Percentiles rank a stretch among this genome's conserved stretches.
Evolutionary conservation across 331 rosid genomes (phyloP).

Genomic region (Malus hybrid): DNA sequence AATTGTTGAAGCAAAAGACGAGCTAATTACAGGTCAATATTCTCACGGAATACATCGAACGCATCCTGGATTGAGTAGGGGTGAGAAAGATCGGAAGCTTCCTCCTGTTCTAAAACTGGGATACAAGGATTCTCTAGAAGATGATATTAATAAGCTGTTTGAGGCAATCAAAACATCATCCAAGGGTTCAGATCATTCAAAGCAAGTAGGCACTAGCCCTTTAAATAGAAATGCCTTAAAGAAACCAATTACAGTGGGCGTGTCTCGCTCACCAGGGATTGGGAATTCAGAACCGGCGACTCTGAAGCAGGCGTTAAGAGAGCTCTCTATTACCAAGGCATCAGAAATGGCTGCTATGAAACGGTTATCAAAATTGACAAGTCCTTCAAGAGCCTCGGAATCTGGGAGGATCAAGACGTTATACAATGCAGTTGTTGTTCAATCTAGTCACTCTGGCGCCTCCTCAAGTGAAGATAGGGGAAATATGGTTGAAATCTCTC

Average conservation of each 20-base stretch:
- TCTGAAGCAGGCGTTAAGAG: conserved; percentile 92
- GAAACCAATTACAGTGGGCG: conserved; percentile 63
- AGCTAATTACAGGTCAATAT: conserved; percentile 36
- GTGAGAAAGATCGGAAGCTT: conserved; percentile 37
- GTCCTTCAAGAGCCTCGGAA: conserved; percentile 67
- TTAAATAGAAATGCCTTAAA: conserved; percentile 56
- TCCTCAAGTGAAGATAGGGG: conserved; percentile 33
- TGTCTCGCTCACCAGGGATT: conserved; percentile 56
- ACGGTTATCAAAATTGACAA: conserved; percentile 67
- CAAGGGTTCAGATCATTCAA: conserved; percentile 42
- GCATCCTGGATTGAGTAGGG: conserved; percentile 27
- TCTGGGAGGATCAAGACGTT: conserved; percentile 85
- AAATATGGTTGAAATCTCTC: conserved; percentile 41
- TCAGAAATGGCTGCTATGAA: conserved; percentile 95
- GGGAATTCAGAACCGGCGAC: conserved; percentile 61
- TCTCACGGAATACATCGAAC: conserved; percentile 18
- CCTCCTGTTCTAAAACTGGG: conserved; percentile 52
- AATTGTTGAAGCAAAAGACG: conserved; percentile 85
- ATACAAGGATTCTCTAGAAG: conserved; percentile 52
- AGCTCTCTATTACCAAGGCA: conserved; percentile 85
- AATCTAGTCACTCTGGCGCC: conserved; percentile 38
- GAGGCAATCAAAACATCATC: conserved; percentile 59
- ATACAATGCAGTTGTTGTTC: conserved; percentile 69
- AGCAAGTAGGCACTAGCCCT: conserved; percentile 41
- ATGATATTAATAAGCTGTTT: conserved; percentile 73